phyloP scores from a whole-genome alignment of 139 green algal species.

The Diplosphaera chodatii region DNA sequence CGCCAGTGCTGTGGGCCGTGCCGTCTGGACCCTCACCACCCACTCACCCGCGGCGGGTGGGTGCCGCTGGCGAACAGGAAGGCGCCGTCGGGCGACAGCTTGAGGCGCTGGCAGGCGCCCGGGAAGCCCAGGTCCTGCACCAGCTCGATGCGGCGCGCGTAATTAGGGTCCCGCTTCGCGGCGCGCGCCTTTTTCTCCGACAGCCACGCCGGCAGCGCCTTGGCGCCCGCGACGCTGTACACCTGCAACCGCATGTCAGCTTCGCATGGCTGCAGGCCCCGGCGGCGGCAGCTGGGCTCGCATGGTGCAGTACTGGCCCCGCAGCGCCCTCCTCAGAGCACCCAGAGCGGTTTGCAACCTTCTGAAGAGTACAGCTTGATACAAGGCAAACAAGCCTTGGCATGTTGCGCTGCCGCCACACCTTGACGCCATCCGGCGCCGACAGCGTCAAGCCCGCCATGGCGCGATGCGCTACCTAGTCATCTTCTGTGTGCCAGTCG shows the following conservation, averaged over 20 bases:
- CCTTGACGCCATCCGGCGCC: slow-evolving; percentile 89
- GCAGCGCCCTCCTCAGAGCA: no score
- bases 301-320: no score
- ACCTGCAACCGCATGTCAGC: slow-evolving; percentile 68
- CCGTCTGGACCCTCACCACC: no score
- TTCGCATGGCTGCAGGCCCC: no score
- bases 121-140: slow-evolving; percentile 90
- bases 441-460: slow-evolving; percentile 74
- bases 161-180: slow-evolving; percentile 79
- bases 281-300: no score
- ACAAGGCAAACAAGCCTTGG: no score
- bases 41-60: slow-evolving; percentile 57
- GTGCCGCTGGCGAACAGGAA: slow-evolving; percentile 83
- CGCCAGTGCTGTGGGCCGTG: no score
- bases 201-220: slow-evolving; percentile 84
- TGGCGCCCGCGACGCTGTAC: slow-evolving; percentile 84
- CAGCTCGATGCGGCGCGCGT: slow-evolving; percentile 78
- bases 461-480: background rate
- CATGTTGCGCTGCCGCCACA: slow-evolving; percentile 15
- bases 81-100: slow-evolving; percentile 76
- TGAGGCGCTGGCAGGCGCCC: slow-evolving; percentile 73
- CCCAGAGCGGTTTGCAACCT: no score
- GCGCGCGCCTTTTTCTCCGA: slow-evolving; percentile 77
- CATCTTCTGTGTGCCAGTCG: background rate
- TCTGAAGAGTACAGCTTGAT: no score